Base-by-base conservation (phyloP, 805 yeast genomes). In the Maudiozyma pseudohumilis region DNA sequence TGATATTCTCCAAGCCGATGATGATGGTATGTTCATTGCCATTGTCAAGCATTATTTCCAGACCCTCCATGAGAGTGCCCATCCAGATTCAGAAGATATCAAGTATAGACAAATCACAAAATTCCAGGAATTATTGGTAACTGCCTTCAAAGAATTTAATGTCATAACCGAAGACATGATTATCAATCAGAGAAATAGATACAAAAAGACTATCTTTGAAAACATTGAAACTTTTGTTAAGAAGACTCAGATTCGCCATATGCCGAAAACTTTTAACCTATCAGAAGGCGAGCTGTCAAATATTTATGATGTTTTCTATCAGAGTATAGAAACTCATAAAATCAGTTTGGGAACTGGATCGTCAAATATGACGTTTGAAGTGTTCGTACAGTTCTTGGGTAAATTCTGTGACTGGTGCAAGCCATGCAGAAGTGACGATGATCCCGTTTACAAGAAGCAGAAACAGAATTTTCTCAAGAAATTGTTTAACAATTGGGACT, bases 171-270 rank as follows among this genome's bases (percentile, higher is more conserved):
- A 88, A 41, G 79, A 76, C 1, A 68, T 75, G 57, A 76, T 92
- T 29, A 69, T 68, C 17, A 80, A 72, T 40, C 80, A 77, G 50
- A 72, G 97, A 37, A 65, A 70, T 18, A 80, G 72, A 53, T 79
- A 75, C 56, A 77, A 87, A 58, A 76, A 78, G 47, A 74, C 78
- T 32, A 89, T 92, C 31, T 76, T 83, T 52, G 83, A 74, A 49
- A 89, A 92, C 38, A 86, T 89, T 43, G 95, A 92, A 47, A 69
- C 77, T 1, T 89, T 89, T 64, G 94, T 92, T 25, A 92, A 89
- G 59, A 70, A 95, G 40, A 85, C 96, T 0, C 96, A 92, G 58
- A 57, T 92, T 29, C 70, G 98, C 47, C 88, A 86, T 58, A 64
- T 89, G 38, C 89, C 94, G 25, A 79, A 80, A 53, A 74, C 84